Conservation (phyloP, 2,329 filamentous ascomycete species). For the Talaromyces sp. region DNA sequence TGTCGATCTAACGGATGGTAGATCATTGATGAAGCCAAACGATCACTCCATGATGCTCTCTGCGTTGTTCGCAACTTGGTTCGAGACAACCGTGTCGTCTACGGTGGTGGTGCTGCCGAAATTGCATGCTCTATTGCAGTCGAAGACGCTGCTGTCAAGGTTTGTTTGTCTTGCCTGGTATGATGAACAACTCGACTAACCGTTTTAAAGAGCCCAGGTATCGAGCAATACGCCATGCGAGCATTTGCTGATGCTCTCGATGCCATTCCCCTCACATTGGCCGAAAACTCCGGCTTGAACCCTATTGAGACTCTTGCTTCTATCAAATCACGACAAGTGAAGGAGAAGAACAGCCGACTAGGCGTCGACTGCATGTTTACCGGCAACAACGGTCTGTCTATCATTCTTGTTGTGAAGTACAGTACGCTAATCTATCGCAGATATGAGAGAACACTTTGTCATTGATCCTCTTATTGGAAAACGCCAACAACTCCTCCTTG, state of each 20-base stretch:
- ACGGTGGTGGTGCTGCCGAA: slow-evolving; percentile 93
- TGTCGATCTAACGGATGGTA: slow-evolving; percentile 34
- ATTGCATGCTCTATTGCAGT: slow-evolving; percentile 96
- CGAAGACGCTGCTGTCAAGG: slow-evolving; percentile 86
- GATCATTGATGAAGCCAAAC: slow-evolving; percentile 99
- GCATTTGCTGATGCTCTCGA: slow-evolving; percentile 95
- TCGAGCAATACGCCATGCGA: slow-evolving; percentile 98
- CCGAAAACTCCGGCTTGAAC: slow-evolving; percentile 94
- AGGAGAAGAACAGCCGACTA: slow-evolving; percentile 72
- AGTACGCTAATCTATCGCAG: slow-evolving; percentile 38
- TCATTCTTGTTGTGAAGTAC: background rate
- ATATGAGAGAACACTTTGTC: slow-evolving; percentile 97
- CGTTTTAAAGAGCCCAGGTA: slow-evolving; percentile 69
- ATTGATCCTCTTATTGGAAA: slow-evolving; percentile 98
- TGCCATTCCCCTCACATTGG: slow-evolving; percentile 87
- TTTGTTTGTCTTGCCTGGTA: slow-evolving; percentile 26
- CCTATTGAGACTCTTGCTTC: slow-evolving; percentile 92
- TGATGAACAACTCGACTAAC: background rate
- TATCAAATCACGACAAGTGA: slow-evolving; percentile 95
- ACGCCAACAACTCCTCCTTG: slow-evolving; percentile 91
- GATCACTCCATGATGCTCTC: slow-evolving; percentile 93
- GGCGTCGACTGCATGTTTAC: slow-evolving; percentile 98
- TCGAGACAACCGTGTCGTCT: slow-evolving; percentile 92
- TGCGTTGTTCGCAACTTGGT: slow-evolving; percentile 98
- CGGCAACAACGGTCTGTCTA: slow-evolving; percentile 71